A percentile compares a stretch with the other conserved stretches of the same genome.
Evolutionary conservation across 192 early-diverging fungal genomes (phyloP).

Genomic region (Coemansia sp.): DNA sequence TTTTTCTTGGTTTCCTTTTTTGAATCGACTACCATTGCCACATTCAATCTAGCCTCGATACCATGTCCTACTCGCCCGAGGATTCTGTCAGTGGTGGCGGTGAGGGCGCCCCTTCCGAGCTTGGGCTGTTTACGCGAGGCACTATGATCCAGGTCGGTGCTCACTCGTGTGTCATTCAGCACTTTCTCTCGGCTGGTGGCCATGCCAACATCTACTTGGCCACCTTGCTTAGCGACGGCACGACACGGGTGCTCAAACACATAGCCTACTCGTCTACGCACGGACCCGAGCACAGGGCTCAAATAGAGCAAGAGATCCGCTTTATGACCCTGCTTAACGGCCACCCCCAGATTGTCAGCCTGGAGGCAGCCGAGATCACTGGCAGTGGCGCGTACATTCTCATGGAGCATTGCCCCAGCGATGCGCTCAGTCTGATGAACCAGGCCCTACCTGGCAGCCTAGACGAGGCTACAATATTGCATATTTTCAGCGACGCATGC

Average conservation of each 20-base stretch:
- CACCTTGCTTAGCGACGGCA: conserved; percentile 51
- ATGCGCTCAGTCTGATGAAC: conserved; percentile 76
- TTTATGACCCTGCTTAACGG: conserved; percentile 74
- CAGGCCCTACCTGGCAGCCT: conserved; percentile 68
- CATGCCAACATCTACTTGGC: conserved; percentile 92
- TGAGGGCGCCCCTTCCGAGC: neutral
- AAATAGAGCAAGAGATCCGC: conserved; percentile 70
- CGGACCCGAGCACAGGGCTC: conserved; percentile 62
- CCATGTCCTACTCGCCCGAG: neutral
- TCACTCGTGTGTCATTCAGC: conserved; percentile 45
- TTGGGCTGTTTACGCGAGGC: conserved; percentile 33
- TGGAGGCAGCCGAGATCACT: conserved; percentile 68
- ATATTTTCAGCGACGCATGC: conserved; percentile 83
- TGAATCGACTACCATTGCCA: neutral
- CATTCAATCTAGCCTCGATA: neutral
- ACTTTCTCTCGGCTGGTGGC: conserved; percentile 57
- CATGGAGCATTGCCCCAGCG: conserved; percentile 90
- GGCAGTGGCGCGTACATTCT: conserved; percentile 76
- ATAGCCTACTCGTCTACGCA: conserved; percentile 47
- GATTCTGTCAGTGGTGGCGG: neutral
- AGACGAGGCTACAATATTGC: conserved; percentile 80
- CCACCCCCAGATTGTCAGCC: conserved; percentile 80
- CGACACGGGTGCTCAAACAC: conserved; percentile 77
- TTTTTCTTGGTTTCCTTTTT: too few species aligned
- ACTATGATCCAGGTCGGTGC: conserved; percentile 40